Evolutionary conservation across 2,329 filamentous ascomycete species (phyloP).

Genomic region (Lecanicillium sp.): DNA sequence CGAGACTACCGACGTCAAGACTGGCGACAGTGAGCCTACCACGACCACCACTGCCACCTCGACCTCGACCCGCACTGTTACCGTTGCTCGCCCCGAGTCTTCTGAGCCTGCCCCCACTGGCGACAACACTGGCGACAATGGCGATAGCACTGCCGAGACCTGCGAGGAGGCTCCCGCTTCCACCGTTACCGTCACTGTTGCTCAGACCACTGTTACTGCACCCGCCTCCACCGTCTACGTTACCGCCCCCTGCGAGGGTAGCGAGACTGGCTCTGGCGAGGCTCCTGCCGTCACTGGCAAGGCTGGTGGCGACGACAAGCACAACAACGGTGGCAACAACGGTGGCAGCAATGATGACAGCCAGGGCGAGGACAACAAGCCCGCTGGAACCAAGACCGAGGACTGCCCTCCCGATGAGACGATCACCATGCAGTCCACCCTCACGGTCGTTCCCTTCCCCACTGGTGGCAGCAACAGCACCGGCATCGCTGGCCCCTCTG

Average conservation of each 20-base stretch:
- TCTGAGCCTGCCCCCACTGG: constrained; percentile 12
- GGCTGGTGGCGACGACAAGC: constrained; percentile 9
- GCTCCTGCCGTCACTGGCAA: constrained; percentile 8
- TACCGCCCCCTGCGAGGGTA: constrained; percentile 14
- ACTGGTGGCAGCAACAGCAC: constrained; percentile 23
- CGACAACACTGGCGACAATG: neutral
- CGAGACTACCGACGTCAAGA: constrained; percentile 8
- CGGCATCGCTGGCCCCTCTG: constrained; percentile 25
- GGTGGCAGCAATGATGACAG: constrained; percentile 19
- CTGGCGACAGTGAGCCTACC: constrained; percentile 19
- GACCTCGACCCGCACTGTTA: constrained; percentile 27
- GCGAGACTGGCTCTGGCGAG: constrained; percentile 5
- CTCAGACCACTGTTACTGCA: constrained; percentile 11
- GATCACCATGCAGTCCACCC: constrained; percentile 21
- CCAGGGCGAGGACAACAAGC: constrained; percentile 13
- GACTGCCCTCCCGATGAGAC: constrained; percentile 14
- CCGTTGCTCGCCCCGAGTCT: constrained; percentile 18
- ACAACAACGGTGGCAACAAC: constrained; percentile 10
- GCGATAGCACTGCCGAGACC: neutral
- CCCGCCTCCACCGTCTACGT: constrained; percentile 20
- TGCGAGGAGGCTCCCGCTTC: constrained; percentile 7
- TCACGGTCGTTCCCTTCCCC: constrained; percentile 34
- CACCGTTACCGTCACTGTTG: constrained; percentile 15
- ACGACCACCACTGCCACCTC: constrained; percentile 29
- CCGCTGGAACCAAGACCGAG: constrained; percentile 15